These are phyloP conservation scores for Rhizophlyctis rosea DNA, from an alignment of 192 early-diverging fungal species.

Conservation along the genomic window DNA sequence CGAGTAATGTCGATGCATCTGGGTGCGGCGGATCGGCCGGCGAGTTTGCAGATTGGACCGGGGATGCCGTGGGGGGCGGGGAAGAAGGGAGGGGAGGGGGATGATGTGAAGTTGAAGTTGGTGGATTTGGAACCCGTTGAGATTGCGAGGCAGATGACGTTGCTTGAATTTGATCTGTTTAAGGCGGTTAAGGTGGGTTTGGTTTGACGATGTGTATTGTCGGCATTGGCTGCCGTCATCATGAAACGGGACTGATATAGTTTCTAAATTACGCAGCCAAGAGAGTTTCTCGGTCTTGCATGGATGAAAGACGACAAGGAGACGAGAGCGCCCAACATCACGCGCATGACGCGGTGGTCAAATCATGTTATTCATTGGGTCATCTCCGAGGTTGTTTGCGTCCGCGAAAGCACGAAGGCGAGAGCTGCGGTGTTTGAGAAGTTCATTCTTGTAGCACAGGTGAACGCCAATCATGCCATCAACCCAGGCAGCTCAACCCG, in stretches of 20 bases:
- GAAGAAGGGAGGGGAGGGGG: conserved; percentile 5
- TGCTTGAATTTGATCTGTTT: conserved; percentile 57
- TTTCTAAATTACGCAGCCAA: conserved; percentile 17
- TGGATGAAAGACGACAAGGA: conserved; percentile 65
- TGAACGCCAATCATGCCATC: no score
- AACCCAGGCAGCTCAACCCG: no score
- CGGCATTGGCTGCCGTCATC: neutral
- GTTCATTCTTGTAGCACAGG: conserved; percentile 41
- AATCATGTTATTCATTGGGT: conserved; percentile 60
- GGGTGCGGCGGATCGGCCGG: conserved; percentile 10
- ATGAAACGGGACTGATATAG: neutral
- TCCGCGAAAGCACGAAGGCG: conserved; percentile 41
- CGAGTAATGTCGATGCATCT: neutral
- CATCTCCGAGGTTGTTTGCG: conserved; percentile 48
- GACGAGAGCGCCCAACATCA: conserved; percentile 47
- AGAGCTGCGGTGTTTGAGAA: conserved; percentile 45
- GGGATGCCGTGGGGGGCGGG: conserved; percentile 22
- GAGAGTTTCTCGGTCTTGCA: conserved; percentile 49
- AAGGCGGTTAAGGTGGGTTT: conserved; percentile 37
- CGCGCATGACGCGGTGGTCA: conserved; percentile 53
- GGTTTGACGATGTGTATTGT: neutral
- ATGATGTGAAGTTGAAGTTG: conserved; percentile 38
- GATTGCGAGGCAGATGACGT: conserved; percentile 53
- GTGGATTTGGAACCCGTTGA: conserved; percentile 54
- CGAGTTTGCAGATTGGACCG: neutral